phyloP scores from a whole-genome alignment of 768 basidiomycete genomes.

The Xanthoconium purpureum region DNA sequence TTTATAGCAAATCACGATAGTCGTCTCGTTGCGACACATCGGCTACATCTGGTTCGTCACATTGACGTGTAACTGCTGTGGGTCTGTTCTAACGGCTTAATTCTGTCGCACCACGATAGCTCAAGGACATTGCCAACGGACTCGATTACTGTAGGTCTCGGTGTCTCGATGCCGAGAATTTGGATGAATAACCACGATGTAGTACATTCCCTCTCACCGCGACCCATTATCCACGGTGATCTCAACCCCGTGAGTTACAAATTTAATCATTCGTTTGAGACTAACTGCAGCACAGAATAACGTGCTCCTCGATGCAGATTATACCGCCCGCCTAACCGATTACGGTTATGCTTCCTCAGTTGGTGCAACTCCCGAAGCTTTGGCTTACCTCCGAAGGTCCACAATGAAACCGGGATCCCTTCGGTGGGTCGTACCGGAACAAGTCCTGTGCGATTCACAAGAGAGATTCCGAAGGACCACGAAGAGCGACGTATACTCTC shows the following conservation, averaged over 20 bases:
- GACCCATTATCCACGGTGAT: conserved; percentile 12
- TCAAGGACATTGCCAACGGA: conserved; percentile 13
- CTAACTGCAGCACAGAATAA: conserved; percentile 9
- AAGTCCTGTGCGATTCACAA: conserved; percentile 18
- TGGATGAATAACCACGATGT: background rate
- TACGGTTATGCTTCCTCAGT: conserved; percentile 36
- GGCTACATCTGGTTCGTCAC: background rate
- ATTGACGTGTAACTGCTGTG: background rate
- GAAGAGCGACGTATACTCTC: conserved; percentile 12
- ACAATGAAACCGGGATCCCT: conserved; percentile 35
- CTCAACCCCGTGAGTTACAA: conserved; percentile 3
- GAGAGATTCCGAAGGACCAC: background rate
- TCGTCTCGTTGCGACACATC: background rate
- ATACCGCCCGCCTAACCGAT: conserved; percentile 41
- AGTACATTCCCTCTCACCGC: conserved; percentile 10
- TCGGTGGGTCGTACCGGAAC: conserved; percentile 42
- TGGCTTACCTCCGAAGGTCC: conserved; percentile 5
- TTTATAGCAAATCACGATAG: conserved; percentile 13
- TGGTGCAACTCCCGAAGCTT: background rate
- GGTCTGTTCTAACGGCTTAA: background rate
- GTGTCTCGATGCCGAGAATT: background rate
- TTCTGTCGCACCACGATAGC: background rate
- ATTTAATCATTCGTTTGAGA: background rate
- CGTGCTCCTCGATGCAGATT: conserved; percentile 12
- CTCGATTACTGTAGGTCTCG: conserved; percentile 9